phyloP scores from a whole-genome alignment of 2,329 filamentous ascomycete species.

The Fusarium equiseti region DNA sequence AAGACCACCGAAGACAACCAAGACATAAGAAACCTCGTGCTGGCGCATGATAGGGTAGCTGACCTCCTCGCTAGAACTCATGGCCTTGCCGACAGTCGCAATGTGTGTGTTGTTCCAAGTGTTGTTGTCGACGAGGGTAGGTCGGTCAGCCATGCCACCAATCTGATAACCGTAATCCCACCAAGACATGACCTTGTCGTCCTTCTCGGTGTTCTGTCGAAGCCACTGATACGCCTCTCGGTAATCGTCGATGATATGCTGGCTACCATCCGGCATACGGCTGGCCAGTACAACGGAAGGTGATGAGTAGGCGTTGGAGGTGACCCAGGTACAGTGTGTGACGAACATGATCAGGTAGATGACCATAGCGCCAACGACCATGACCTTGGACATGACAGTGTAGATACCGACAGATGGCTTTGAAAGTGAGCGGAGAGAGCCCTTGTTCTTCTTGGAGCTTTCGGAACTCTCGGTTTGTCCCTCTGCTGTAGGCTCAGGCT shows the following conservation, averaged over 20 bases:
- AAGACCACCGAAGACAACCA: constrained; percentile 95
- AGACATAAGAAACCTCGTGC: constrained; percentile 98
- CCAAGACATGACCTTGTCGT: constrained; percentile 99
- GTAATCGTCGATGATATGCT: constrained; percentile 99
- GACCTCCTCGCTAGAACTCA: constrained; percentile 97
- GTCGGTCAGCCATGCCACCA: constrained; percentile 97
- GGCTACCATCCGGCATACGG: constrained; percentile 89
- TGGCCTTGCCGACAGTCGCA: constrained; percentile 97
- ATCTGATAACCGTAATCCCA: constrained; percentile 99
- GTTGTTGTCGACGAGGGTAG: constrained; percentile 98
- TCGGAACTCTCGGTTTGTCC: constrained; percentile 59
- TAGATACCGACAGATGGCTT: constrained; percentile 87
- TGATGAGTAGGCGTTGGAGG: constrained; percentile 98
- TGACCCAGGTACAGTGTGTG: constrained; percentile 98
- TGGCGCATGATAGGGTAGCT: constrained; percentile 98
- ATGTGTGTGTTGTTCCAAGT: constrained; percentile 99
- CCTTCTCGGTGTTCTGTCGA: constrained; percentile 92
- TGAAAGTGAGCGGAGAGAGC: constrained; percentile 75
- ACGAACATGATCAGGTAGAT: constrained; percentile 94
- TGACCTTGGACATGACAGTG: constrained; percentile 79
- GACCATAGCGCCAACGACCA: constrained; percentile 78
- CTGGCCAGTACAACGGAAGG: constrained; percentile 97
- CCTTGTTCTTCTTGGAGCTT: constrained; percentile 66
- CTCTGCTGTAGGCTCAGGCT: constrained; percentile 66
- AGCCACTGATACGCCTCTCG: constrained; percentile 99